Conservation (phyloP, 208 protist species). For the Leishmania tarentolae region DNA sequence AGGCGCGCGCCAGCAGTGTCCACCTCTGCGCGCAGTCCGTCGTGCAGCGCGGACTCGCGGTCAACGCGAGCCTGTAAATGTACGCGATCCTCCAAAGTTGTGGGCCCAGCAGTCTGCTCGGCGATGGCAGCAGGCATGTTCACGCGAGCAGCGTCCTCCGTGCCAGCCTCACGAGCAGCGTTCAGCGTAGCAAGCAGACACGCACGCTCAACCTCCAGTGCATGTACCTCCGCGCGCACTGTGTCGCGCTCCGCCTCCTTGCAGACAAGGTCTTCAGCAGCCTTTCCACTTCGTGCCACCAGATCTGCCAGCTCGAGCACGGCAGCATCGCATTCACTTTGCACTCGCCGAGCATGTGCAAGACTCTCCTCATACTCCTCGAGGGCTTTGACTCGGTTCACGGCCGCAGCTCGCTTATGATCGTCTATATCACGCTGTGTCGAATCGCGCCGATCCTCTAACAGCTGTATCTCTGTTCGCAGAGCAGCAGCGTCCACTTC, state of each 20-base stretch:
- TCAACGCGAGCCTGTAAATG: too few species aligned
- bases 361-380: slow-evolving; percentile 10
- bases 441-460: not conserved
- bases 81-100: too few species aligned
- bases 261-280: not conserved
- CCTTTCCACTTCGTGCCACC: not conserved
- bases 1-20: too few species aligned
- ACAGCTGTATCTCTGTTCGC: not conserved
- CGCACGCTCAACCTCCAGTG: slow-evolving; percentile 6
- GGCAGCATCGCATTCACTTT: not conserved
- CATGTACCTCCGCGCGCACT: slow-evolving; percentile 3
- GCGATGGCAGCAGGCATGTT: too few species aligned
- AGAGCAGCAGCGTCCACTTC: not conserved
- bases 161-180: not conserved
- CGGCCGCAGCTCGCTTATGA: not conserved
- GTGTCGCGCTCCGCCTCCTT: not conserved
- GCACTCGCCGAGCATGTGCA: not conserved
- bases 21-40: too few species aligned
- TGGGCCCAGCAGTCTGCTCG: too few species aligned
- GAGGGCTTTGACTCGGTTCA: not conserved
- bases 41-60: too few species aligned
- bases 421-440: not conserved
- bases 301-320: not conserved
- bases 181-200: slow-evolving; percentile 19
- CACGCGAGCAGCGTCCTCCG: too few species aligned